A percentile compares a stretch with the other conserved stretches of the same genome.
Evolutionary conservation across 2,329 filamentous ascomycete genomes (phyloP).

Genomic region (Aplosporella prunicola): DNA sequence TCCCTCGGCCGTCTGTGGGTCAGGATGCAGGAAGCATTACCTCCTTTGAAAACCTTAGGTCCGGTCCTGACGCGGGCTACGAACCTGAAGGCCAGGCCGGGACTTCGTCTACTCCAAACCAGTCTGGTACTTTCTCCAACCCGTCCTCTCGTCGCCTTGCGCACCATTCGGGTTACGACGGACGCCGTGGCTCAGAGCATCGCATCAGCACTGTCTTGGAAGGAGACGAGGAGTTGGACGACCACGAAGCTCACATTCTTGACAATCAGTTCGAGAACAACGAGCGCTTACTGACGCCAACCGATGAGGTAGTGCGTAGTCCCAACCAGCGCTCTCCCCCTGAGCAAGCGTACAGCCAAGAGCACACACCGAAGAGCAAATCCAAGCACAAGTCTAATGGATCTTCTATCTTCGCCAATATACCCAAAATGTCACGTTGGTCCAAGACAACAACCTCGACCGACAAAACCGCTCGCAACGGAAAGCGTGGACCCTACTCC

Average conservation of each 20-base stretch:
- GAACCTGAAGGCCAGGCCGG: constrained; percentile 75
- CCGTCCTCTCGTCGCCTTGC: constrained; percentile 35
- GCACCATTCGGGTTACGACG: constrained; percentile 42
- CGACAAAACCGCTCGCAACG: constrained; percentile 59
- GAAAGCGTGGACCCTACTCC: constrained; percentile 52
- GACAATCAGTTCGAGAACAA: constrained; percentile 50
- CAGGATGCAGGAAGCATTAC: constrained; percentile 43
- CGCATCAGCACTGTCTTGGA: constrained; percentile 87
- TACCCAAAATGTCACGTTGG: constrained; percentile 90
- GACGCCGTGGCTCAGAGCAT: constrained; percentile 54
- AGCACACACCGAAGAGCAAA: constrained; percentile 77
- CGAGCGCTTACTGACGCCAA: constrained; percentile 53
- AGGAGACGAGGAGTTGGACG: constrained; percentile 65
- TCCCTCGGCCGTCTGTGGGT: constrained; percentile 17
- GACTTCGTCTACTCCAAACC: constrained; percentile 63
- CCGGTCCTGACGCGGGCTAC: constrained; percentile 63
- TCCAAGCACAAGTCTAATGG: constrained; percentile 78
- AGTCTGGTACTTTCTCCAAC: constrained; percentile 66
- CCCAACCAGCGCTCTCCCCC: constrained; percentile 47
- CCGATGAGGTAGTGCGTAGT: constrained; percentile 39
- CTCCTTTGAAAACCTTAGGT: constrained; percentile 62
- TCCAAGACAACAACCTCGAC: constrained; percentile 92
- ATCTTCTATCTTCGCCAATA: constrained; percentile 62
- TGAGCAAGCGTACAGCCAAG: constrained; percentile 52
- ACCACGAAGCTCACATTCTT: constrained; percentile 40